phyloP scores from a whole-genome alignment of 768 basidiomycete genomes.

The Pholiota conissans region DNA sequence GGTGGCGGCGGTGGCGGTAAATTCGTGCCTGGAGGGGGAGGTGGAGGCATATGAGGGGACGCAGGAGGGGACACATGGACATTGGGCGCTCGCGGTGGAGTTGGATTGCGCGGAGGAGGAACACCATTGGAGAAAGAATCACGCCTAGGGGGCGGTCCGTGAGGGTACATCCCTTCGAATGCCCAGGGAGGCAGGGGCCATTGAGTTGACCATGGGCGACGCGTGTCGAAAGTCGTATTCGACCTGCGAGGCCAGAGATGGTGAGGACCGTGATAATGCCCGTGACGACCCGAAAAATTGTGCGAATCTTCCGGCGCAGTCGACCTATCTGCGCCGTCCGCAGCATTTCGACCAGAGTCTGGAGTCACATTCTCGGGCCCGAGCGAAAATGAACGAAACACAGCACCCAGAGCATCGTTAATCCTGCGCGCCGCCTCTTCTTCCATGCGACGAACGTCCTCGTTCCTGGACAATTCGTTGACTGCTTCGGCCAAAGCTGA shows the following conservation, averaged over 20 bases:
- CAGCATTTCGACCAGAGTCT: neutral
- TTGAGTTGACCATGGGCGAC: conserved; percentile 5
- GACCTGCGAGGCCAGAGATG: conserved; percentile 10
- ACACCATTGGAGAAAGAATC: neutral
- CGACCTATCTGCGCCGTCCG: conserved; percentile 4
- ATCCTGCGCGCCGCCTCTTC: conserved; percentile 66
- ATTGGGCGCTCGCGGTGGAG: neutral
- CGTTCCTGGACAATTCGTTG: conserved; percentile 49
- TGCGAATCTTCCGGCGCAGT: neutral
- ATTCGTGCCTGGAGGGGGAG: neutral
- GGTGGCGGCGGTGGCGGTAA: neutral
- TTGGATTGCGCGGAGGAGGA: conserved; percentile 14
- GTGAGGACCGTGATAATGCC: neutral
- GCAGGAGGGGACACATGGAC: neutral
- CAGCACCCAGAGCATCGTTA: conserved; percentile 58
- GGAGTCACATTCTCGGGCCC: neutral
- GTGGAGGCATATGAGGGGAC: neutral
- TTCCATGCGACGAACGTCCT: conserved; percentile 51
- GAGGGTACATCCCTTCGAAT: conserved; percentile 1
- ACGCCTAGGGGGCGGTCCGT: conserved; percentile 4
- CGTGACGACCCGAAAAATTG: neutral
- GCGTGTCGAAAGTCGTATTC: no score
- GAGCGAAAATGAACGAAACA: conserved; percentile 56
- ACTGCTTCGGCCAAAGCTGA: conserved; percentile 59
- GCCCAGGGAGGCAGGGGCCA: conserved; percentile 11